Base-by-base conservation (phyloP, 2,329 filamentous ascomycete genomes). In the Sarocladiaceae sp. region DNA sequence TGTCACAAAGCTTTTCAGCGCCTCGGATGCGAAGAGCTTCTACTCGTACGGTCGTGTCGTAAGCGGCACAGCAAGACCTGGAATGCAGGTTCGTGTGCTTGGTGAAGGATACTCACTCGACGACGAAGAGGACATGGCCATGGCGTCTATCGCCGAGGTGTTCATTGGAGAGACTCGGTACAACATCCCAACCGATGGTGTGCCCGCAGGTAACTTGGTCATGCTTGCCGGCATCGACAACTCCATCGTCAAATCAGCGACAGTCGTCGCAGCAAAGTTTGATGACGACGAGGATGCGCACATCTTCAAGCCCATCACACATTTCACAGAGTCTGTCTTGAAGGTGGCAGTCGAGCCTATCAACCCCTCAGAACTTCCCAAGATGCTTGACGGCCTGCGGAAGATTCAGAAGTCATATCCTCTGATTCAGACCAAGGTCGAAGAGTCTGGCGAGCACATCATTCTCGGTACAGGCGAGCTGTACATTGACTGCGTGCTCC, bases 401-500 rank as follows among this genome's bases (percentile, higher is more conserved):
- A 97, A 96, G 66, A 88, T 99, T 71, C 96, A 97, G 77, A 99
- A 99, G 71, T 96, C 90, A 62, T 99, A 97, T 62, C 94, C 94
- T 26, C 79, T 99, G 23, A 89, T 97, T 60, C 90, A 88, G 12
- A 99, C 94, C 4, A 97, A 97, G 68, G 94, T 99, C 3, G 94
- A 99, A 67, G 94, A 99, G 71, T 97, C 91, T 1, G 94, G 94
- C 49, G 94, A 99, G 70, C 94, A 99, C 65, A 87, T 99, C 58
- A 80, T 99, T 44, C 81, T 99, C 4, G 94, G 94, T 22, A 99
- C 94, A 0, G 94, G 94, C 55, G 94, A 99, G 68, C 77, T 99
- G n/a, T 99, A 99, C 74, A 97, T 99, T 92, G 94, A 99, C 68
- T 99, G 94, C 63, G 93, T 99, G 3, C 78, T 99, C 42, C 94